Percentiles rank a stretch among this genome's conserved stretches.
phyloP scores from a whole-genome alignment of 352 stramenopile genomes.

The Globisporangium mamillatum region DNA sequence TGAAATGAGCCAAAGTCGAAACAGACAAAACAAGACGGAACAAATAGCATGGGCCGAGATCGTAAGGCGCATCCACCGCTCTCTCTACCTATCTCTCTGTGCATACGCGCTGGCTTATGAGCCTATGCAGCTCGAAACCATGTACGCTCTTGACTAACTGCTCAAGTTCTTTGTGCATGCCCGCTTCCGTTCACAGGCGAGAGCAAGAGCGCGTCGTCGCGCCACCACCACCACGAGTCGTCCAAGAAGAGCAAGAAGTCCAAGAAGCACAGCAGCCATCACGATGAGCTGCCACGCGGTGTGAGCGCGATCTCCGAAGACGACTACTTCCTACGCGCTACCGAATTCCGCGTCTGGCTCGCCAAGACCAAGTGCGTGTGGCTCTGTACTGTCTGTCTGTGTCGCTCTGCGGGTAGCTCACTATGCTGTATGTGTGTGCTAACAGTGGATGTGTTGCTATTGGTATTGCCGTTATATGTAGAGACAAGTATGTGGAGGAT shows the following conservation, averaged over 20 bases:
- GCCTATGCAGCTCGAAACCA: neutral
- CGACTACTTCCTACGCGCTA: constrained; percentile 68
- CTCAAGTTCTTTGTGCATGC: neutral
- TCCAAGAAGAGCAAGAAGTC: constrained; percentile 32
- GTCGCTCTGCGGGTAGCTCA: too few species aligned
- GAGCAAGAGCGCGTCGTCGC: constrained; percentile 15
- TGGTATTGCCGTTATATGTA: constrained; percentile 12
- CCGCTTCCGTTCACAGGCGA: constrained; percentile 2
- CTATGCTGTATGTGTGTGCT: neutral
- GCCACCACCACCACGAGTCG: constrained; percentile 20
- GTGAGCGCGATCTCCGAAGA: constrained; percentile 38
- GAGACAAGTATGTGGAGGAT: constrained; percentile 68
- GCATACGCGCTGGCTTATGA: neutral
- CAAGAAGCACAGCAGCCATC: constrained; percentile 12
- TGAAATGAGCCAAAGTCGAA: neutral
- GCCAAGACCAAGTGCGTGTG: constrained; percentile 40
- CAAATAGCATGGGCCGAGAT: neutral
- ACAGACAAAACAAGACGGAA: neutral
- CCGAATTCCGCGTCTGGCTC: constrained; percentile 77
- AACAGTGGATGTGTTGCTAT: neutral
- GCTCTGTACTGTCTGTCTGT: neutral
- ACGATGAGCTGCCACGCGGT: constrained; percentile 19
- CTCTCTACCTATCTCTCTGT: neutral
- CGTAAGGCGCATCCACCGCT: neutral
- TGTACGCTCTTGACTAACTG: neutral